A percentile compares a stretch with the other conserved stretches of the same genome.
Conservation (phyloP, 140 eudicot genomes). For the Oenanthe javanica region DNA sequence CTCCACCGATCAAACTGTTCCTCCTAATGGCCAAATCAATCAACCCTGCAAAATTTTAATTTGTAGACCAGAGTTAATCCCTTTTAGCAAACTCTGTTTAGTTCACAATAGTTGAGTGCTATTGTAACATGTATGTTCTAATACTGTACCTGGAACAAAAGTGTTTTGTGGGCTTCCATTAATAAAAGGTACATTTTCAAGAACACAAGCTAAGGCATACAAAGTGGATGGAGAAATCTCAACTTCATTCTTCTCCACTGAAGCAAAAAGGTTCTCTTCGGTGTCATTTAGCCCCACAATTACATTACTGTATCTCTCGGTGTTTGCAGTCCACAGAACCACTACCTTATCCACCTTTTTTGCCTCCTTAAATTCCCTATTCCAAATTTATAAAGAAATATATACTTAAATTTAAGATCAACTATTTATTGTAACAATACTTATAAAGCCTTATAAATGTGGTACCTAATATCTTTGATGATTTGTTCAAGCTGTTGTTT, state of each 20-base stretch:
- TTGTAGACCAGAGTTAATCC: background rate
- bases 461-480: constrained; percentile 79
- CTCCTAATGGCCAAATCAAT: constrained; percentile 83
- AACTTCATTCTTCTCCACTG: constrained; percentile 72
- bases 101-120: background rate
- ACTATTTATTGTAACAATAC: background rate
- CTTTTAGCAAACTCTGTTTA: background rate
- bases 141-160: constrained; percentile 68
- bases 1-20: constrained; percentile 92
- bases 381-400: background rate
- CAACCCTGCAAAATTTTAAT: constrained; percentile 43
- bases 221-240: constrained; percentile 95
- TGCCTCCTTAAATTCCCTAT: constrained; percentile 93
- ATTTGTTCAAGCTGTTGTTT: constrained; percentile 73
- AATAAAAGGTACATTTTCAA: constrained; percentile 84
- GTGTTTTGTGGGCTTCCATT: constrained; percentile 99
- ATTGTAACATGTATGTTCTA: background rate
- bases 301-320: constrained; percentile 91
- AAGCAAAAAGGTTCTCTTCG: constrained; percentile 62
- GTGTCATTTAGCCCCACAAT: constrained; percentile 93
- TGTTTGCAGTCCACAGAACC: constrained; percentile 94
- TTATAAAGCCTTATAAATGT: background rate
- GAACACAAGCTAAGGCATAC: constrained; percentile 85
- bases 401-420: background rate
- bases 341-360: constrained; percentile 90